These are phyloP conservation scores for Suhomyces terraborum DNA, from an alignment of 1,139 yeast genomes.

Conservation along the genomic window DNA sequence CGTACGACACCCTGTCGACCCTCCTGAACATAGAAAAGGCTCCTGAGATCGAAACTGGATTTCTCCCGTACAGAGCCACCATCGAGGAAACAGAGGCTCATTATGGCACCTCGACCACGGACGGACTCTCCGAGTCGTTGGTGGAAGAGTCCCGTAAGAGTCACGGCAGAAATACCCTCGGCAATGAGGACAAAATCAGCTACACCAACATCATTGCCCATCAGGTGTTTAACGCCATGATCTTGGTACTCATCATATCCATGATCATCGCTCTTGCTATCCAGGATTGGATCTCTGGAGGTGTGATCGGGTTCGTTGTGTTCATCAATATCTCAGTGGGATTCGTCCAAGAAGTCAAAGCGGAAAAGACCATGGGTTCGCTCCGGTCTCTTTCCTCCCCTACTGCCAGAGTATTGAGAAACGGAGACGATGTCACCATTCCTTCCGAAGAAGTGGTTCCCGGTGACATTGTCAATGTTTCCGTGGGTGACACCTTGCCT, in stretches of 20 bases:
- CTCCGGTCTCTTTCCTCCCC: conserved; percentile 35
- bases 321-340: conserved; percentile 34
- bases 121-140: conserved; percentile 20
- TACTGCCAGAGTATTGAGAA: conserved; percentile 43
- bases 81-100: conserved; percentile 16
- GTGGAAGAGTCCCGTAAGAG: conserved; percentile 15
- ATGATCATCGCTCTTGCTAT: conserved; percentile 39
- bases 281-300: conserved; percentile 85
- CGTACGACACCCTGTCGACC: not conserved
- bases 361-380: conserved; percentile 44
- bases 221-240: conserved; percentile 43
- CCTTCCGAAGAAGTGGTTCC: conserved; percentile 49
- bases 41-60: conserved; percentile 2
- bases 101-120: conserved; percentile 17
- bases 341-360: conserved; percentile 37
- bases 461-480: conserved; percentile 49
- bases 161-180: conserved; percentile 32
- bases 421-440: conserved; percentile 38
- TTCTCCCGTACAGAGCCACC: conserved; percentile 20
- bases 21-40: conserved; percentile 2
- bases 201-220: conserved; percentile 33
- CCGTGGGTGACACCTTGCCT: conserved; percentile 51
- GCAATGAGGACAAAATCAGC: conserved; percentile 31
- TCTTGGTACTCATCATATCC: conserved; percentile 37
- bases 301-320: conserved; percentile 60